phyloP scores from a whole-genome alignment of 2,329 filamentous ascomycete genomes.

The Scedosporium apiospermum region DNA sequence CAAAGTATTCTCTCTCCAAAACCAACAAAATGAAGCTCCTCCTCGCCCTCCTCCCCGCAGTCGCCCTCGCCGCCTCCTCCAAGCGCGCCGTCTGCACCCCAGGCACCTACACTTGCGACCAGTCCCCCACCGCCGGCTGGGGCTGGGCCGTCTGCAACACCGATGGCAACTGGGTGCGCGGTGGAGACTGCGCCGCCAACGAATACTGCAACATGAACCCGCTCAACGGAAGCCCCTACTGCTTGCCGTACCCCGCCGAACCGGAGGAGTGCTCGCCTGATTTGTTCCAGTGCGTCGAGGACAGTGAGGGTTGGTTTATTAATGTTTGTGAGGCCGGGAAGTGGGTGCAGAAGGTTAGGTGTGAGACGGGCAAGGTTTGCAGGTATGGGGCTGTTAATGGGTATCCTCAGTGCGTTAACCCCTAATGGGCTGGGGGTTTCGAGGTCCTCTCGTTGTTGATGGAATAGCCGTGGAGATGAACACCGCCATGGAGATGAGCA shows the following conservation, averaged over 20 bases:
- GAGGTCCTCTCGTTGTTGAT: neutral
- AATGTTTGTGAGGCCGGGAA: slow-evolving; percentile 4
- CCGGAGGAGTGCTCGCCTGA: slow-evolving; percentile 1
- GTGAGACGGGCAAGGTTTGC: slow-evolving; percentile 5
- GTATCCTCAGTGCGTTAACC: slow-evolving; percentile 7
- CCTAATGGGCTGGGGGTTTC: neutral
- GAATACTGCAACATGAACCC: slow-evolving; percentile 10
- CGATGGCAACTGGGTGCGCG: neutral
- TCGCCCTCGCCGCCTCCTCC: neutral
- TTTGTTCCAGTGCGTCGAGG: slow-evolving; percentile 6
- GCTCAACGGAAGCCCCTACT: slow-evolving; percentile 9
- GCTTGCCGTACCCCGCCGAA: neutral
- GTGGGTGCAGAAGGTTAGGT: neutral
- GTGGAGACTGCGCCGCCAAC: slow-evolving; percentile 2
- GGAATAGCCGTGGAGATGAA: neutral
- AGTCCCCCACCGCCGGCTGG: neutral
- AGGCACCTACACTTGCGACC: slow-evolving; percentile 3
- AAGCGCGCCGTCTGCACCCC: slow-evolving; percentile 2
- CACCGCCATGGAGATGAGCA: neutral
- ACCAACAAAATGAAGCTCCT: slow-evolving; percentile 1
- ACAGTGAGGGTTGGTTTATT: slow-evolving; percentile 6
- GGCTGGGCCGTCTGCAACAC: slow-evolving; percentile 6
- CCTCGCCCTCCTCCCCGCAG: neutral
- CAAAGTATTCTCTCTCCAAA: neutral
- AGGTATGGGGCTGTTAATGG: slow-evolving; percentile 7